Evolutionary conservation across 192 early-diverging fungal species (phyloP), one percentile per base, ranked within the genome.

Genomic region (Podila verticillata): DNA sequence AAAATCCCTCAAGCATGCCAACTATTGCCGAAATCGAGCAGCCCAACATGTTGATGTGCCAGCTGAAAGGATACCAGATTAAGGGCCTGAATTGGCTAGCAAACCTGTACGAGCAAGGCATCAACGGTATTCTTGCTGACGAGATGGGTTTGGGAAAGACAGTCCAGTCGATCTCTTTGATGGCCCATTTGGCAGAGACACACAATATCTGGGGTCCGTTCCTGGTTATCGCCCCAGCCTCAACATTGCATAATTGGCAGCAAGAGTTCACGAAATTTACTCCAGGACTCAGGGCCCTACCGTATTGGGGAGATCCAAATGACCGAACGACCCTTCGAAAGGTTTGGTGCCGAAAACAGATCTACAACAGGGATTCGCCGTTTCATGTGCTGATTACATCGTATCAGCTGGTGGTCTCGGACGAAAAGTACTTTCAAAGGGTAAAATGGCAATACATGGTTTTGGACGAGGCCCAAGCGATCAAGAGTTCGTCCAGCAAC

Each of bases 391-490:
- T 95, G 28, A 89, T 97, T 63, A 97, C 96, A 7, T 93, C 91
- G 36, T 97, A 97, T 74, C 94, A 96, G 81, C 71, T 96, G 68
- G 90, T 86, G 7, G 88, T 95, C 17, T 86, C 91, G n/a, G 96
- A 97, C 63, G 90, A 93, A 60, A 86, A 86, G 35, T 92, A 95
- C 69, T 90, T 97, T 57, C 88, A 91, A 61, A 84, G 94, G 29
- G 91, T 95, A 57, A 92, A 93, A 81, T 97, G 96, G 96, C 94
- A 96, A 85, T 97, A 97, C 72, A 95, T 97, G 94, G 89, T 97
- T 39, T 84, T 97, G 44, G 96, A 97, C 75, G 96, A 97, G 82
- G 96, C 96, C 15, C 96, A 97, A 79, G 93, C 94, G 8, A 97
- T 97, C 84, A 97, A 97, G 83, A 93, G 91, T 70, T 96, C 93